These are phyloP conservation scores for Fragilaria crotonensis DNA, from an alignment of 108 stramenopile genomes.

Conservation along the genomic window DNA sequence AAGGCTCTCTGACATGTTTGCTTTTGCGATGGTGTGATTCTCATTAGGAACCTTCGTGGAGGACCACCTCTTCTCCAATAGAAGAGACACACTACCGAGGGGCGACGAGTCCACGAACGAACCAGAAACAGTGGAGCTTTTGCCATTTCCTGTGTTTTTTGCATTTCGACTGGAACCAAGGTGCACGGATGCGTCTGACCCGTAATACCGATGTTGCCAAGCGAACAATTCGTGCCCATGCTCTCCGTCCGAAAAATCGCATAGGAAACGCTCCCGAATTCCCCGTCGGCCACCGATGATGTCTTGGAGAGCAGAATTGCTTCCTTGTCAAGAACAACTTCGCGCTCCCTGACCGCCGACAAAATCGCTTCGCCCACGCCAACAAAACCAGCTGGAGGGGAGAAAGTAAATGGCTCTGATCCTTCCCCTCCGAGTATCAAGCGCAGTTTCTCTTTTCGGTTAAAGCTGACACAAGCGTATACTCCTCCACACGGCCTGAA, in stretches of 20 bases:
- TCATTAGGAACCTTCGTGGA: not conserved
- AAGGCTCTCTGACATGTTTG: slow-evolving; percentile 13
- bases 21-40: not conserved
- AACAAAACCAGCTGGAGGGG: slow-evolving; percentile 65
- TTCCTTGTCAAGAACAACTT: slow-evolving; percentile 49
- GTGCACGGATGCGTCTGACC: slow-evolving; percentile 83
- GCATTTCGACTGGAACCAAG: slow-evolving; percentile 49
- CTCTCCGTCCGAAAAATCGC: slow-evolving; percentile 85
- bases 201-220: slow-evolving; percentile 85
- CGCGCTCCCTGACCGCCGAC: slow-evolving; percentile 47
- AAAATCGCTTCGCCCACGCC: slow-evolving; percentile 78
- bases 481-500: slow-evolving; percentile 85
- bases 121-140: not conserved
- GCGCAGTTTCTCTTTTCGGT: slow-evolving; percentile 65
- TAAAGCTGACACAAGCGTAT: slow-evolving; percentile 85
- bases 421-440: slow-evolving; percentile 67
- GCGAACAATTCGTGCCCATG: slow-evolving; percentile 87
- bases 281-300: not conserved
- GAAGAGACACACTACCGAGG: slow-evolving; percentile 9
- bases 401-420: slow-evolving; percentile 52
- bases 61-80: slow-evolving; percentile 21
- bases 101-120: slow-evolving; percentile 8
- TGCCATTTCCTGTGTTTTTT: slow-evolving; percentile 15
- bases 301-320: slow-evolving; percentile 14
- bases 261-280: slow-evolving; percentile 43